These are phyloP conservation scores for Penicillium pancosmium DNA, from an alignment of 495 filamentous ascomycete species.

Conservation along the genomic window DNA sequence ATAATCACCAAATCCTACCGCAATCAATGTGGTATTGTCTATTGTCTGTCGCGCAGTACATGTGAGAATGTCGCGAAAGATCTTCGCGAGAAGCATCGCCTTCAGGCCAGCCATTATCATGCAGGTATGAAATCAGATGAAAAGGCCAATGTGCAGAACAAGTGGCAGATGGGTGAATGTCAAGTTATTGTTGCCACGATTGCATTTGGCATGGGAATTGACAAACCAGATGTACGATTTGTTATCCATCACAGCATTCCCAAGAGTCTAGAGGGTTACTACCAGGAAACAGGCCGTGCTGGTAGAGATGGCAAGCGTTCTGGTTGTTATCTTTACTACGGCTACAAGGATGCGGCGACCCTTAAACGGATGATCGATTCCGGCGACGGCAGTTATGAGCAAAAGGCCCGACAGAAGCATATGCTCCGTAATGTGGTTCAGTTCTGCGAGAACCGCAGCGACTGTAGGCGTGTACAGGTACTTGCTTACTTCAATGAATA, in stretches of 20 bases:
- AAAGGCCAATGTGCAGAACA: slow-evolving; percentile 67
- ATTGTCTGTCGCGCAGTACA: slow-evolving; percentile 81
- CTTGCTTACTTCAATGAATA: slow-evolving; percentile 89
- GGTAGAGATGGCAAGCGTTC: slow-evolving; percentile 87
- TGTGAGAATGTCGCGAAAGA: slow-evolving; percentile 79
- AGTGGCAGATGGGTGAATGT: slow-evolving; percentile 77
- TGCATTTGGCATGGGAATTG: slow-evolving; percentile 98
- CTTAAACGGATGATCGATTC: slow-evolving; percentile 76
- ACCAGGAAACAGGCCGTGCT: slow-evolving; percentile 94
- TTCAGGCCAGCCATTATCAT: slow-evolving; percentile 85
- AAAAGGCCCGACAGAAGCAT: slow-evolving; percentile 77
- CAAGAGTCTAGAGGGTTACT: slow-evolving; percentile 97
- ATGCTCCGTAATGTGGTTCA: slow-evolving; percentile 84
- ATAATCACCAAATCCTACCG: slow-evolving; percentile 68
- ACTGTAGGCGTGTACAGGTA: slow-evolving; percentile 86
- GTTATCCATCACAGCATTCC: slow-evolving; percentile 91
- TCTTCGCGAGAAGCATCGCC: slow-evolving; percentile 59
- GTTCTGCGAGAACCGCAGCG: slow-evolving; percentile 83
- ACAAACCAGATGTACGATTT: slow-evolving; percentile 93
- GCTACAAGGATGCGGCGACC: slow-evolving; percentile 68
- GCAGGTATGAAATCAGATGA: slow-evolving; percentile 68
- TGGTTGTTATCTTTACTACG: slow-evolving; percentile 87
- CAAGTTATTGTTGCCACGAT: slow-evolving; percentile 98
- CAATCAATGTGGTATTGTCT: slow-evolving; percentile 86
- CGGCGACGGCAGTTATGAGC: slow-evolving; percentile 70